These are phyloP conservation scores for Carex myosuroides DNA, from an alignment of 176 grass and related monocot species.

Conservation along the genomic window DNA sequence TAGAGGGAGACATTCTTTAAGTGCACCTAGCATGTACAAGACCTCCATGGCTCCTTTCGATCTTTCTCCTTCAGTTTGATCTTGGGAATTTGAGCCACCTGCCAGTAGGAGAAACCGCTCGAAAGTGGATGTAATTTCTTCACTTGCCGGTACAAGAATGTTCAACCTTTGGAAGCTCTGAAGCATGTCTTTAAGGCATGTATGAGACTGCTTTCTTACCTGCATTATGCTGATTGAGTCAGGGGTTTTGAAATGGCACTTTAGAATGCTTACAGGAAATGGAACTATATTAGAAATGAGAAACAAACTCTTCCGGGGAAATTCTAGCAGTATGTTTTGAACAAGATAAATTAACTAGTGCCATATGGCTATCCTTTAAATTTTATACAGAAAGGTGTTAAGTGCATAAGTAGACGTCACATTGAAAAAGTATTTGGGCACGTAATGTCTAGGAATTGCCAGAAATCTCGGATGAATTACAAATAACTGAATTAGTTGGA, in stretches of 20 bases:
- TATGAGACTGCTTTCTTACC: slow-evolving; percentile 71
- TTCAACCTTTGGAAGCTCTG: slow-evolving; percentile 53
- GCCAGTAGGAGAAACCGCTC: slow-evolving; percentile 83
- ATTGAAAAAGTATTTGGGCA: not conserved
- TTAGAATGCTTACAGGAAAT: not conserved
- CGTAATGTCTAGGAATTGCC: not conserved
- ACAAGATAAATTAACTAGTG: not conserved
- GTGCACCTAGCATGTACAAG: slow-evolving; percentile 56
- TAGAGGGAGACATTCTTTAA: slow-evolving; percentile 67
- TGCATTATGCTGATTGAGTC: slow-evolving; percentile 25
- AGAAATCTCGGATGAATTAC: not conserved
- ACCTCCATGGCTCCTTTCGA: slow-evolving; percentile 69
- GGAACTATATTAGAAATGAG: not conserved
- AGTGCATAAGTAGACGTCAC: not conserved
- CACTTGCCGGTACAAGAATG: slow-evolving; percentile 57
- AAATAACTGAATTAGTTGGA: not conserved
- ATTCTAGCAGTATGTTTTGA: not conserved
- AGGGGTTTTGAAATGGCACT: not conserved
- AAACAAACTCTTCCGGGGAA: not conserved
- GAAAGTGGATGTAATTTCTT: slow-evolving; percentile 50
- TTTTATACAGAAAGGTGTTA: not conserved
- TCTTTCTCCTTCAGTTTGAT: slow-evolving; percentile 34
- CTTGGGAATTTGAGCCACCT: slow-evolving; percentile 49
- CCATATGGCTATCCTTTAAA: not conserved
- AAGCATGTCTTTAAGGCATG: slow-evolving; percentile 53